These are phyloP conservation scores for Panaeolus cyanescens DNA, from an alignment of 768 basidiomycete genomes.

Conservation along the genomic window DNA sequence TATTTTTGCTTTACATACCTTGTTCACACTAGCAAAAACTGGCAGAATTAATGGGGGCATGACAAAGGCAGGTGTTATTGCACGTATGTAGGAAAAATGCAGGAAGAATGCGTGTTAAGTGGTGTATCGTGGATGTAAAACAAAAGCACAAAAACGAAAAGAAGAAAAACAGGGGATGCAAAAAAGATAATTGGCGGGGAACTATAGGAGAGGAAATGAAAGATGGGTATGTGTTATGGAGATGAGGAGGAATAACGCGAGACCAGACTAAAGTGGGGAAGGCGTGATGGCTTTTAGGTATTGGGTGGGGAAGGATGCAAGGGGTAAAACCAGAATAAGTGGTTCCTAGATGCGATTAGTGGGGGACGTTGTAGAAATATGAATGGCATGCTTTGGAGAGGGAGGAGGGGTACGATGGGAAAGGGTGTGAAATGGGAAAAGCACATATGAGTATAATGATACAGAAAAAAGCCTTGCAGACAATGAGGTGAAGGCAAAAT, in stretches of 20 bases:
- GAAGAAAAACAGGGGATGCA: neutral
- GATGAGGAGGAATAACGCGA: neutral
- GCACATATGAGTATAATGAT: constrained; percentile 7
- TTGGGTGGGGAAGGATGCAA: neutral
- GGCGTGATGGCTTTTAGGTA: neutral
- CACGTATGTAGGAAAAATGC: neutral
- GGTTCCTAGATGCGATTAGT: neutral
- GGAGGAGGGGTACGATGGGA: neutral
- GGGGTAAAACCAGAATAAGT: neutral
- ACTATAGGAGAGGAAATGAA: too few relatives aligned
- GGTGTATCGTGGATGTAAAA: neutral
- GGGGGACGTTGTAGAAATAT: neutral
- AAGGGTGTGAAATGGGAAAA: neutral
- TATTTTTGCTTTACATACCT: too few relatives aligned
- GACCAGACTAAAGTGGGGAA: neutral
- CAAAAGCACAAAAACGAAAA: constrained; percentile 1
- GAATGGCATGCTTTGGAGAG: neutral
- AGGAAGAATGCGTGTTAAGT: neutral
- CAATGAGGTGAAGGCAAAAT: constrained; percentile 1
- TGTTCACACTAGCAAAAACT: too few relatives aligned
- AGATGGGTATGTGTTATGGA: neutral
- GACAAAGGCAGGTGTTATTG: neutral
- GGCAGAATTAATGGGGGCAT: too few relatives aligned
- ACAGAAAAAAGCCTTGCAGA: constrained; percentile 1
- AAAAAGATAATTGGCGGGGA: too few relatives aligned